These are phyloP conservation scores for Crucihimalaya himalaica DNA, from an alignment of 345 rosid species.

Conservation along the genomic window DNA sequence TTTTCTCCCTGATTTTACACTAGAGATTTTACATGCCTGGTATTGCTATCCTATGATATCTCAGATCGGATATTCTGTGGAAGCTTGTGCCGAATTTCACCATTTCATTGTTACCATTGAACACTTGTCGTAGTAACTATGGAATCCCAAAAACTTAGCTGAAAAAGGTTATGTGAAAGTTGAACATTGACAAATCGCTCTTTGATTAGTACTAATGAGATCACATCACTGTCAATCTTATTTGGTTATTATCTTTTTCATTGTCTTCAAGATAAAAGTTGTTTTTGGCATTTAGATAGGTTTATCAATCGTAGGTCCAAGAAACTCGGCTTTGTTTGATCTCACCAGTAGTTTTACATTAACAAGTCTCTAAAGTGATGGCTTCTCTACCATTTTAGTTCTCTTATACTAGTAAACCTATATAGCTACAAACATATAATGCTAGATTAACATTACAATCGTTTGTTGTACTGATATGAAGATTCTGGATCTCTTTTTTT, in stretches of 20 bases:
- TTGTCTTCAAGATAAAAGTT: neutral
- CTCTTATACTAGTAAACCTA: slow-evolving; percentile 2
- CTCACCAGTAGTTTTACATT: neutral
- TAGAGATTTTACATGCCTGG: neutral
- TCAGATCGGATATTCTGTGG: neutral
- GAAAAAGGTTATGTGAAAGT: neutral
- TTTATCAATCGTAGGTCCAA: neutral
- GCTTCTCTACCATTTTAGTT: neutral
- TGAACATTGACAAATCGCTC: neutral
- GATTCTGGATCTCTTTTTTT: neutral
- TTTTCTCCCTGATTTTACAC: neutral
- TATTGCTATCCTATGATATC: neutral
- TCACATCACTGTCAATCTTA: neutral
- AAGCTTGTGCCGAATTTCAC: neutral
- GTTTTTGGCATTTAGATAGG: neutral
- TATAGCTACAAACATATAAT: neutral
- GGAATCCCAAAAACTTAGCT: neutral
- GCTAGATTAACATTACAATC: slow-evolving; percentile 9
- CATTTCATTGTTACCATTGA: slow-evolving; percentile 18
- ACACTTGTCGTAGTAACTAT: neutral
- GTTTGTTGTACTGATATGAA: slow-evolving; percentile 5
- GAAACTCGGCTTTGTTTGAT: slow-evolving; percentile 4
- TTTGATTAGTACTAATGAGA: neutral
- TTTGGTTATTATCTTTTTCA: neutral
- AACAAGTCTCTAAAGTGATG: neutral